Conservation (phyloP, 345 rosid genomes). For the Lepidium didymum region DNA sequence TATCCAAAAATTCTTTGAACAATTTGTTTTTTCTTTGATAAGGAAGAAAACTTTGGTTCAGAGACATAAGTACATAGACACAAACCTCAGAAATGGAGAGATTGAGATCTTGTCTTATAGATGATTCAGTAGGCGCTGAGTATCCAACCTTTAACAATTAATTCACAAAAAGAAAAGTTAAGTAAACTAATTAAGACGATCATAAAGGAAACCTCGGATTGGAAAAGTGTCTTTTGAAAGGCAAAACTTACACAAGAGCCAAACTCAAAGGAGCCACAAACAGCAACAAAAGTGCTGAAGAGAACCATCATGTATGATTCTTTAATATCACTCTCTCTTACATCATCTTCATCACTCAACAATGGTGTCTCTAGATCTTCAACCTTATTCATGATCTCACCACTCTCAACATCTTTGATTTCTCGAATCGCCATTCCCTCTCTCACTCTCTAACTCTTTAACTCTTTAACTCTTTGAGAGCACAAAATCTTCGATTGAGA, state of each 20-base stretch:
- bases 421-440: slow-evolving; percentile 39
- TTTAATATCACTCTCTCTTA: slow-evolving; percentile 8
- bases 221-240: not conserved
- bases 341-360: slow-evolving; percentile 22
- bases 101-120: slow-evolving; percentile 71
- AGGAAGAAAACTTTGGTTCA: not conserved
- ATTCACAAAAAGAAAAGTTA: not conserved
- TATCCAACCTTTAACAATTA: slow-evolving; percentile 79
- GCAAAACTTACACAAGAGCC: slow-evolving; percentile 79
- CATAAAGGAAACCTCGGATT: not conserved
- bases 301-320: slow-evolving; percentile 63
- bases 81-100: slow-evolving; percentile 68
- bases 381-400: slow-evolving; percentile 28
- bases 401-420: slow-evolving; percentile 41
- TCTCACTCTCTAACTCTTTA: not conserved
- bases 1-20: too few relatives aligned
- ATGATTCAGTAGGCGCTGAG: slow-evolving; percentile 88
- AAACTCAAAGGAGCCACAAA: slow-evolving; percentile 82
- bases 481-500: not conserved
- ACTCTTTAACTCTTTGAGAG: not conserved
- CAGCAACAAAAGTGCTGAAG: slow-evolving; percentile 72
- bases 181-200: not conserved
- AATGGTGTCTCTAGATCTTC: slow-evolving; percentile 44
- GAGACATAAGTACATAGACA: not conserved
- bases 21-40: too few relatives aligned